phyloP scores from a whole-genome alignment of 768 basidiomycete species.

The Phylloporus sp. region DNA sequence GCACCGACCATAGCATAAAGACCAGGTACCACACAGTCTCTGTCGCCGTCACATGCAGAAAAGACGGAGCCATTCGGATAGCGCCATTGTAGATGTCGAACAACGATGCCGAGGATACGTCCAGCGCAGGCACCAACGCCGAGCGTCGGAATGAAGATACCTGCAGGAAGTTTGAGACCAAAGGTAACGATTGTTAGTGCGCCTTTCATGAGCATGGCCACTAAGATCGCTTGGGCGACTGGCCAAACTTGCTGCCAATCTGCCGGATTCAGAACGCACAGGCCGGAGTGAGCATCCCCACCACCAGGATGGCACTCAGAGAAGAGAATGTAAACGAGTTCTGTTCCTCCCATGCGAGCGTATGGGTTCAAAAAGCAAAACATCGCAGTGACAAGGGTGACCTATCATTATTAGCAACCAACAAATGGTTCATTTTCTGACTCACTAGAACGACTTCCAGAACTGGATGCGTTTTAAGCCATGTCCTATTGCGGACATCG shows the following conservation, averaged over 20 bases:
- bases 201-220: slow-evolving; percentile 79
- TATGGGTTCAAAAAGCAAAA: slow-evolving; percentile 86
- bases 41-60: slow-evolving; percentile 54
- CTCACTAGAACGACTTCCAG: slow-evolving; percentile 78
- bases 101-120: slow-evolving; percentile 71
- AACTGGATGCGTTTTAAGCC: slow-evolving; percentile 75
- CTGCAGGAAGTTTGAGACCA: slow-evolving; percentile 86
- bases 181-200: slow-evolving; percentile 83
- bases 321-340: slow-evolving; percentile 89
- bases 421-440: not conserved
- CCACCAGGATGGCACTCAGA: slow-evolving; percentile 71
- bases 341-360: slow-evolving; percentile 91
- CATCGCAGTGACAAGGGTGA: slow-evolving; percentile 70
- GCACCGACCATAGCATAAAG: slow-evolving; percentile 96
- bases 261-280: slow-evolving; percentile 67
- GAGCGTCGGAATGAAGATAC: slow-evolving; percentile 95
- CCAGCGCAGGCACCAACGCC: slow-evolving; percentile 94
- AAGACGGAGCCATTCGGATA: slow-evolving; percentile 63
- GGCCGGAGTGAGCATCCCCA: slow-evolving; percentile 49
- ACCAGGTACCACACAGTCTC: slow-evolving; percentile 81
- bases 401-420: slow-evolving; percentile 38
- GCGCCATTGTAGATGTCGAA: slow-evolving; percentile 70
- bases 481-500: slow-evolving; percentile 74
- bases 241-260: slow-evolving; percentile 52
- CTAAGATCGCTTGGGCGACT: slow-evolving; percentile 58